Percentiles rank a stretch among this genome's conserved stretches.
These are phyloP conservation scores for Pichia norvegensis DNA, from an alignment of 1,139 yeast species.

Conservation along the genomic window DNA sequence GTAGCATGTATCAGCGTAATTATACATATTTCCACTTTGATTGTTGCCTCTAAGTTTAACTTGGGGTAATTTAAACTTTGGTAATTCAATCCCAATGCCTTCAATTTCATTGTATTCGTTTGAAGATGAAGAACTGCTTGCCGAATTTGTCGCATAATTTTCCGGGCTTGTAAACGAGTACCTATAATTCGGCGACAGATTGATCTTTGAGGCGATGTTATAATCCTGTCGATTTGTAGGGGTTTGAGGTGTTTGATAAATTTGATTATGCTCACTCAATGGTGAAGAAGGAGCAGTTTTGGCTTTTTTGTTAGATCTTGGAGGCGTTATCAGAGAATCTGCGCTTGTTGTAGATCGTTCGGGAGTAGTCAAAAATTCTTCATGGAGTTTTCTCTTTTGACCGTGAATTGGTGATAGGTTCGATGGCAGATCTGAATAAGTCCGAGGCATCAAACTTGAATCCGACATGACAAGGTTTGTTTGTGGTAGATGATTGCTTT, in stretches of 20 bases:
- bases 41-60: conserved; percentile 7
- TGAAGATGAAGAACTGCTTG: neutral
- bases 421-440: conserved; percentile 9
- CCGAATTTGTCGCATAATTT: conserved; percentile 10
- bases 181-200: neutral
- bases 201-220: neutral
- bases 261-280: conserved; percentile 3
- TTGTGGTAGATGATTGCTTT: conserved; percentile 1
- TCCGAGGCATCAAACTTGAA: conserved; percentile 13
- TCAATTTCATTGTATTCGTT: conserved; percentile 7
- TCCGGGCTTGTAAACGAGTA: conserved; percentile 15
- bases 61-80: conserved; percentile 20
- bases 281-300: conserved; percentile 28
- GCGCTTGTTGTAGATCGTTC: conserved; percentile 3
- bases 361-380: conserved; percentile 7
- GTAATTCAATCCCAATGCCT: conserved; percentile 30
- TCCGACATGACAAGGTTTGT: neutral
- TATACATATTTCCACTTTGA: conserved; percentile 17
- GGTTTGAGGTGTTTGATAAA: conserved; percentile 19
- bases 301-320: conserved; percentile 18
- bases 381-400: conserved; percentile 16
- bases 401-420: conserved; percentile 4
- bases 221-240: conserved; percentile 14
- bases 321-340: conserved; percentile 14
- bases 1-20: conserved; percentile 37